Evolutionary conservation across 345 rosid species (phyloP).

Genomic region (Brassica napus): DNA sequence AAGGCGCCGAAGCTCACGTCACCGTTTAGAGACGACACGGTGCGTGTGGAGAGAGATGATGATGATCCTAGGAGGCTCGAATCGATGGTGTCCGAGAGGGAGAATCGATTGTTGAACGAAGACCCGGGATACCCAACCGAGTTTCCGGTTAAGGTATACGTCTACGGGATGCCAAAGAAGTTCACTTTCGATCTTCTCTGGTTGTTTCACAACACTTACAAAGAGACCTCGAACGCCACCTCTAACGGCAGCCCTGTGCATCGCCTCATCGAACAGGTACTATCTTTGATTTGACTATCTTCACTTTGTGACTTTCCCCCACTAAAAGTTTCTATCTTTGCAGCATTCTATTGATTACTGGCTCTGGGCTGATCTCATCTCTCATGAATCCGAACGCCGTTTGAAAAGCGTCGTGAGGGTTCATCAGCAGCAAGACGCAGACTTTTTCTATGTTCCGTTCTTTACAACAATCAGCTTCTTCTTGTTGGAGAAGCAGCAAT

Average conservation of each 20-base stretch:
- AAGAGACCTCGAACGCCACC: conserved; percentile 75
- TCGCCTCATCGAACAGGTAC: conserved; percentile 86
- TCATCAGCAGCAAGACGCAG: conserved; percentile 73
- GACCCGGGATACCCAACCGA: conserved; percentile 53
- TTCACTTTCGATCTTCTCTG: conserved; percentile 81
- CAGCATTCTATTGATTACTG: conserved; percentile 96
- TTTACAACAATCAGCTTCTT: conserved; percentile 92
- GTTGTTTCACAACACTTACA: conserved; percentile 70
- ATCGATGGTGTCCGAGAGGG: conserved; percentile 43
- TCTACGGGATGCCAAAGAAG: conserved; percentile 85
- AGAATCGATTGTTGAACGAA: conserved; percentile 45
- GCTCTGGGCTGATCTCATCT: conserved; percentile 94
- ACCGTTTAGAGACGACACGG: conserved; percentile 50
- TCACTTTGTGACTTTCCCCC: too few species aligned
- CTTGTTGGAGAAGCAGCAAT: conserved; percentile 88
- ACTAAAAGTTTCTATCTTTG: conserved; percentile 15
- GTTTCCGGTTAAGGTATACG: conserved; percentile 73
- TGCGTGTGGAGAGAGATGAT: conserved; percentile 25
- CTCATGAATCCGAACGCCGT: conserved; percentile 73
- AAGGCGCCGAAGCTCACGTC: conserved; percentile 27
- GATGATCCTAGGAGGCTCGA: conserved; percentile 48
- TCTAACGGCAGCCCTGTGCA: conserved; percentile 99
- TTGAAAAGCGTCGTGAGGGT: conserved; percentile 85
- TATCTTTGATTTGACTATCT: too few species aligned
- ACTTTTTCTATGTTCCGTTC: conserved; percentile 82